Base-by-base conservation (phyloP, 1,284 basidiomycete species). In the Papiliotrema flavescens region DNA sequence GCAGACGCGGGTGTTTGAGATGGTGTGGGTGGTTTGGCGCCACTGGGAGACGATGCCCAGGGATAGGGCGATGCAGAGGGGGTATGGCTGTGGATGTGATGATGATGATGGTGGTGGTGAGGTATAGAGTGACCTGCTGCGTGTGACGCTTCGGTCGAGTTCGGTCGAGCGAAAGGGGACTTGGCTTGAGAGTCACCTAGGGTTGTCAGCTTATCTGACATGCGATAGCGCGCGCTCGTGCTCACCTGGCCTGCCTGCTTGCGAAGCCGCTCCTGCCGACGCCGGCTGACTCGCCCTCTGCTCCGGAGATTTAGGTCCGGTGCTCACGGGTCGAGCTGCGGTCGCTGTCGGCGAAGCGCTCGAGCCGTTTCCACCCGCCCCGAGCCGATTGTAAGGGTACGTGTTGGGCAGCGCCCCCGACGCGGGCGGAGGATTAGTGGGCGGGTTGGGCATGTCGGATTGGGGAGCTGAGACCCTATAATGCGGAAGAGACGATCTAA, bases 381-480 rank as follows among this genome's bases (percentile, higher is more conserved):
- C 23, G 34, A 49, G 34, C 20, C 37, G 35, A 34, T 49, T 49
- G 47, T 49, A 49, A 20, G 47, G 47, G 23, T 49, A 26, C 15
- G 28, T 47, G 32, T 19, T 28, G 32, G 45, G 45, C 23, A 47
- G 5, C n/a, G 23, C 8, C 5, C 11, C 28, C 15, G 45, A 34
- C 13, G 23, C 3, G 24, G 42, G 42, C 15, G 28, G 11, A 35
- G 23, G 4, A 19, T n/a, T 5, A 11, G 45, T 3, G 6, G 45
- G 45, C 3, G 24, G 45, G 17, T 47, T 34, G 24, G 45, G 28
- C 32, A 32, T 28, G 23, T 11, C 19, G 15, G 15, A 7, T 3
- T 4, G 13, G 22, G 45, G 24, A 32, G 41, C 13, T 19, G n/a
- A 44, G n/a, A 20, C 6, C 7, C 20, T 17, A 22, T 5, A 17